Evolutionary conservation across 2,329 filamentous ascomycete genomes (phyloP), one percentile per base, ranked within the genome.

Genomic region (Mycocentrospora acerina): DNA sequence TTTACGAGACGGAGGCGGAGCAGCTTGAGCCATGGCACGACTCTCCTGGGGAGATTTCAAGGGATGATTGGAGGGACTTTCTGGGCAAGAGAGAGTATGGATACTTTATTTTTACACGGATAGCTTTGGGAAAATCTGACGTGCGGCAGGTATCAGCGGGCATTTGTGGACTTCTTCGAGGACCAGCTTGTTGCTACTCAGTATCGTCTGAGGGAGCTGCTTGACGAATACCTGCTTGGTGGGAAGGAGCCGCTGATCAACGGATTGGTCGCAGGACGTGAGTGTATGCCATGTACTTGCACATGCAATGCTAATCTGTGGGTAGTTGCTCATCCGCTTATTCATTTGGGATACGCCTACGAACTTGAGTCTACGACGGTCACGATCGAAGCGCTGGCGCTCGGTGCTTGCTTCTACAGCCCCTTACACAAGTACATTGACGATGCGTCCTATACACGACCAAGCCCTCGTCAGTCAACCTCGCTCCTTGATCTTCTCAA

Each of bases 91-190:
- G 78, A 64, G 73, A 80, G 76, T 83, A 69, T 37, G 74, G 59
- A 19, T 25, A 3, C 17, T 8, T 6, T 25, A 18, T n/a, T 11
- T 14, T n/a, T 4, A 13, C 24, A 14, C 37, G 26, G 17, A n/a
- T 17, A 7, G 33, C 25, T n/a, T 16, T 18, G 12, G 22, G 9
- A 32, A 25, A 13, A 36, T 29, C 49, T 58, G 25, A 61, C 30
- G 22, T 4, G 5, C 13, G 13, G 22, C 55, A 81, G 74, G 46
- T 96, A 94, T 60, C 89, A 98, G 68, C 80, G 91, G 43, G 91
- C 90, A 1, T 98, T 85, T 60, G 75, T 98, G 39, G 90, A 98
- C 64, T 97, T 93, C 64, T 97, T 95, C 61, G 93, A 98, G 65
- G 93, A 98, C 64, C 82, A 89, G 57, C 74, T 97, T 19, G 90